These are phyloP conservation scores for Apophysomyces variabilis DNA, from an alignment of 371 early-diverging fungal genomes.

Conservation along the genomic window DNA sequence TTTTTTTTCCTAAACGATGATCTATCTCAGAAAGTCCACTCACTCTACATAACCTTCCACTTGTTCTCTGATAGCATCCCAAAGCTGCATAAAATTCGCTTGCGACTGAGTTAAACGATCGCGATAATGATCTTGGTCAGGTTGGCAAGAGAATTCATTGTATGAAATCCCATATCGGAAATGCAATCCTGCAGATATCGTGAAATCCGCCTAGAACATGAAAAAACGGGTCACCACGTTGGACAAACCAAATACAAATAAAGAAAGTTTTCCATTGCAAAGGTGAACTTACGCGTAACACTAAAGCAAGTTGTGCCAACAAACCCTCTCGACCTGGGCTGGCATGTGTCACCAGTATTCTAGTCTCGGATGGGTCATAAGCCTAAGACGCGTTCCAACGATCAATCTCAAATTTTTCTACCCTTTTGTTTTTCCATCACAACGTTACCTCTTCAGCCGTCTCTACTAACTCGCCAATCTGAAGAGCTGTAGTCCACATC, in stretches of 20 bases:
- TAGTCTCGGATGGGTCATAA: constrained; percentile 61
- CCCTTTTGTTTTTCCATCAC: not conserved
- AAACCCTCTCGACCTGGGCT: constrained; percentile 70
- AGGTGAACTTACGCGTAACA: constrained; percentile 49
- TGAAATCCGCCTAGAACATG: constrained; percentile 60
- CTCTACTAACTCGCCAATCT: constrained; percentile 70
- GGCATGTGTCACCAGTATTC: constrained; percentile 66
- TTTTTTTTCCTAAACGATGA: not conserved
- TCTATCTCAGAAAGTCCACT: constrained; percentile 7
- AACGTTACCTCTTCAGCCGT: constrained; percentile 54
- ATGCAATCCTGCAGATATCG: constrained; percentile 70
- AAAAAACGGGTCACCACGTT: not conserved
- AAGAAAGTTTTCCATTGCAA: not conserved
- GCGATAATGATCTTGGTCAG: constrained; percentile 65
- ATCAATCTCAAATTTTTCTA: not conserved
- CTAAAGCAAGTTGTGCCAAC: constrained; percentile 65
- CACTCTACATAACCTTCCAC: constrained; percentile 66
- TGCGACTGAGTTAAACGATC: constrained; percentile 60
- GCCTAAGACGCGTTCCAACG: constrained; percentile 22
- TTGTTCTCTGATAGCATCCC: constrained; percentile 63
- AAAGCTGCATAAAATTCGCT: constrained; percentile 60
- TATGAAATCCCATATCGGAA: constrained; percentile 74
- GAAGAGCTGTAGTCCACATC: constrained; percentile 74
- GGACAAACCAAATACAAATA: too few relatives aligned
- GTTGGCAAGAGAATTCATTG: constrained; percentile 69